Percentiles rank a stretch among this genome's conserved stretches.
Evolutionary conservation across 257 asterid genomes (phyloP).

Genomic region (Penstemon eatonii): DNA sequence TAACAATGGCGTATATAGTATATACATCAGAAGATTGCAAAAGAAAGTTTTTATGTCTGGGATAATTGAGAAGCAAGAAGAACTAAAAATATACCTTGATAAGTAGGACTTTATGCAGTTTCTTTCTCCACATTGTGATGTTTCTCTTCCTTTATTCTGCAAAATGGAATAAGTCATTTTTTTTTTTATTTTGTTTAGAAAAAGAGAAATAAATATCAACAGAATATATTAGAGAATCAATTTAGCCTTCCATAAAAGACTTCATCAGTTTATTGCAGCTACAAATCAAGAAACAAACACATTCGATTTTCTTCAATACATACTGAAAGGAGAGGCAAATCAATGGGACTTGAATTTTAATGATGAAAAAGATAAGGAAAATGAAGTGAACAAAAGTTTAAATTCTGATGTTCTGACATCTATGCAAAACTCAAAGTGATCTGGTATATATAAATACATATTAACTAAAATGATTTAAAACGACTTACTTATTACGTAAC

Average conservation of each 20-base stretch:
- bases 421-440: no score
- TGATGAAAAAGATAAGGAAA: neutral
- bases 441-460: no score
- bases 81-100: constrained; percentile 30
- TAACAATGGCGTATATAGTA: neutral
- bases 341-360: neutral
- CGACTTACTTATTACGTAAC: constrained; percentile 46
- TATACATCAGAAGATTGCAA: constrained; percentile 9
- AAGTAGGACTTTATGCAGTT: constrained; percentile 39
- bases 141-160: constrained; percentile 50
- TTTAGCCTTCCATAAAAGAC: neutral
- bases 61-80: constrained; percentile 5
- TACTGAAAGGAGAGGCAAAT: neutral
- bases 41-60: constrained; percentile 5
- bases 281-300: neutral
- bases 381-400: neutral
- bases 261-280: constrained; percentile 5
- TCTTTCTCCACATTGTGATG: constrained; percentile 32
- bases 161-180: constrained; percentile 14
- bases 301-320: neutral
- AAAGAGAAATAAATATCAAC: neutral
- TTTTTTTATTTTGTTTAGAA: no score
- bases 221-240: neutral
- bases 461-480: neutral
- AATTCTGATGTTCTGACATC: no score